A percentile compares a stretch with the other conserved stretches of the same genome.
Conservation (phyloP, 768 basidiomycete genomes). For the Mycena filopes region DNA sequence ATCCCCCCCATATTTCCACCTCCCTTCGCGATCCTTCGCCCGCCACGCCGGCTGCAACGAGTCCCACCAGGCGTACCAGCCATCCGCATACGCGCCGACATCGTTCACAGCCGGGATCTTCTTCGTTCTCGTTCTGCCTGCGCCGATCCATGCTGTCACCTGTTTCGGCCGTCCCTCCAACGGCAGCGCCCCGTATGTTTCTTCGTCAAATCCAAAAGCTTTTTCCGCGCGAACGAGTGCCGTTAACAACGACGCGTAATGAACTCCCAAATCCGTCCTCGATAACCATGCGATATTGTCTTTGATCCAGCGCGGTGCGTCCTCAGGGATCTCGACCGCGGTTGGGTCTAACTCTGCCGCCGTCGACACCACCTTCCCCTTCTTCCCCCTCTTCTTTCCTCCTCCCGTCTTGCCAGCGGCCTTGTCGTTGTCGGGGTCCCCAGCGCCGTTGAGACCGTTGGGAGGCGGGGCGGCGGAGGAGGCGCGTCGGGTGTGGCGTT, state of each 20-base stretch:
- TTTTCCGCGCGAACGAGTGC: background rate
- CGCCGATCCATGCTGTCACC: background rate
- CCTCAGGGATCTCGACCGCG: background rate
- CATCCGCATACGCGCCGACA: background rate
- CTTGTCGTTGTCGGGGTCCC: background rate
- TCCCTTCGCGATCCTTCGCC: background rate
- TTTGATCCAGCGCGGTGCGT: background rate
- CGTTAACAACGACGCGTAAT: background rate
- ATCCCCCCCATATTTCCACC: background rate
- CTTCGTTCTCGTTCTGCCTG: background rate
- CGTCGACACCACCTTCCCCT: too few relatives aligned
- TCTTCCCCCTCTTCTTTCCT: too few relatives aligned
- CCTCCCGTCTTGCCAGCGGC: background rate
- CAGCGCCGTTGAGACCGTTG: background rate
- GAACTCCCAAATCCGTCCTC: background rate
- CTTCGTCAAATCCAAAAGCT: background rate
- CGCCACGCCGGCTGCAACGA: slow-evolving; percentile 3
- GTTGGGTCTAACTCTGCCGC: background rate
- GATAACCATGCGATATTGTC: background rate
- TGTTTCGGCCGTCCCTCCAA: background rate
- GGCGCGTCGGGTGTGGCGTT: too few relatives aligned
- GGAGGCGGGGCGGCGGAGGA: background rate
- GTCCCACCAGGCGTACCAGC: background rate
- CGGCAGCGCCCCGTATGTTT: background rate
- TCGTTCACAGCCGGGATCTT: background rate